phyloP scores from a whole-genome alignment of 805 yeast species.

The Saturnispora besseyi region DNA sequence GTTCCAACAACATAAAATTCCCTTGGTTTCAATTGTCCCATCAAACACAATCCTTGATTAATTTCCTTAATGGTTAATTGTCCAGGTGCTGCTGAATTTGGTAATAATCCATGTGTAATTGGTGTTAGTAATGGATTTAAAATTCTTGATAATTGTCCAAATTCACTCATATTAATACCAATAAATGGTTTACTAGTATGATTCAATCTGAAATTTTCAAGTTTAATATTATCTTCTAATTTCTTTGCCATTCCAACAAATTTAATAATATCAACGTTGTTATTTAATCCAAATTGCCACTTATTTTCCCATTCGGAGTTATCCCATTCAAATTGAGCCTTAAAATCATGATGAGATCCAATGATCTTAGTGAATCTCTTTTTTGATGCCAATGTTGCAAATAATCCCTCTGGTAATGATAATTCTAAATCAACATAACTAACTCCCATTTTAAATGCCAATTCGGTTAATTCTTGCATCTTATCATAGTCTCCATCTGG shows the following conservation, averaged over 20 bases:
- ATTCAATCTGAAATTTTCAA: conserved; percentile 58
- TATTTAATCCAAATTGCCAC: conserved; percentile 54
- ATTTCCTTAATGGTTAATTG: conserved; percentile 61
- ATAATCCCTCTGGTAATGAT: conserved; percentile 49
- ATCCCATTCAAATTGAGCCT: conserved; percentile 56
- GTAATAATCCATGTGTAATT: conserved; percentile 62
- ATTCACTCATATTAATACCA: conserved; percentile 72
- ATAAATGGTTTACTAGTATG: conserved; percentile 59
- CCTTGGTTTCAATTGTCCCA: conserved; percentile 56
- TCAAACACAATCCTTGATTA: conserved; percentile 42
- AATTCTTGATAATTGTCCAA: conserved; percentile 74
- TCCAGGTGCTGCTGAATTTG: conserved; percentile 72
- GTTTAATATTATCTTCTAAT: conserved; percentile 56
- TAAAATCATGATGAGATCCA: conserved; percentile 74
- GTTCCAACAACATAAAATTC: conserved; percentile 68
- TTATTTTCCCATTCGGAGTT: conserved; percentile 65
- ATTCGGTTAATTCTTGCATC: conserved; percentile 41
- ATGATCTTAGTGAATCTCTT: conserved; percentile 62
- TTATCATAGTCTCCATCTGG: conserved; percentile 45
- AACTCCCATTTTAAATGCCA: conserved; percentile 71
- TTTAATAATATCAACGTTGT: conserved; percentile 68
- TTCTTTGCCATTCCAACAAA: conserved; percentile 69
- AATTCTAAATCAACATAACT: conserved; percentile 77
- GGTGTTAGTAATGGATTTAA: conserved; percentile 74
- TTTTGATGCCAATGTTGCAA: conserved; percentile 40